A percentile compares a stretch with the other conserved stretches of the same genome.
These are phyloP conservation scores for Fraxinus anomala DNA, from an alignment of 257 asterid species.

Conservation along the genomic window DNA sequence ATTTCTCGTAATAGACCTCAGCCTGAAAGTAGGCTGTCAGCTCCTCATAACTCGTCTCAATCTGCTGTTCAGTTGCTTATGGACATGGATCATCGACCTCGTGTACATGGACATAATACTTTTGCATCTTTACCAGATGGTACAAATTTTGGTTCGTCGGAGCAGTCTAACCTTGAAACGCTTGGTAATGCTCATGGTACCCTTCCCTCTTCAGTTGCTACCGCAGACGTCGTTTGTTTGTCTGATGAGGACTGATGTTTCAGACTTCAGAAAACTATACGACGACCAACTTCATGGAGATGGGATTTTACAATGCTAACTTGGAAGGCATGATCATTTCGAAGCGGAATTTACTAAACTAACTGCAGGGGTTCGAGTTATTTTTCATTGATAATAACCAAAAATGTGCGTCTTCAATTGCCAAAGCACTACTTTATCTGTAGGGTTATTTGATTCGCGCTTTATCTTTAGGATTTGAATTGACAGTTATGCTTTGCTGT, in stretches of 20 bases:
- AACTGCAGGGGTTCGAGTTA: neutral
- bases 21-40: slow-evolving; percentile 9
- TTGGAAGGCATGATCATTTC: neutral
- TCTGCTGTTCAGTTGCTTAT: slow-evolving; percentile 19
- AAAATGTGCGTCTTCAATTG: neutral
- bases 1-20: slow-evolving; percentile 22
- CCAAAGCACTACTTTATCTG: too few relatives aligned
- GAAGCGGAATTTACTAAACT: neutral
- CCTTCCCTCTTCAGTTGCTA: slow-evolving; percentile 25
- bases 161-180: slow-evolving; percentile 38
- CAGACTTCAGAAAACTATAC: neutral
- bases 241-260: slow-evolving; percentile 62
- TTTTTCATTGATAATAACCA: neutral
- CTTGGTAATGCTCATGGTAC: slow-evolving; percentile 31
- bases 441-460: too few relatives aligned
- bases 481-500: too few relatives aligned
- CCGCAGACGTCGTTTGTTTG: slow-evolving; percentile 54
- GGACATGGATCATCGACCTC: slow-evolving; percentile 22
- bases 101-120: neutral
- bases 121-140: slow-evolving; percentile 22
- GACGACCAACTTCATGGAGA: neutral
- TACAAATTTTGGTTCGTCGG: slow-evolving; percentile 29
- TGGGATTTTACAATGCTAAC: neutral
- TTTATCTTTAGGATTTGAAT: too few relatives aligned
- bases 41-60: slow-evolving; percentile 2